These are phyloP conservation scores for Pythium monospermum DNA, from an alignment of 352 stramenopile genomes.

Conservation along the genomic window DNA sequence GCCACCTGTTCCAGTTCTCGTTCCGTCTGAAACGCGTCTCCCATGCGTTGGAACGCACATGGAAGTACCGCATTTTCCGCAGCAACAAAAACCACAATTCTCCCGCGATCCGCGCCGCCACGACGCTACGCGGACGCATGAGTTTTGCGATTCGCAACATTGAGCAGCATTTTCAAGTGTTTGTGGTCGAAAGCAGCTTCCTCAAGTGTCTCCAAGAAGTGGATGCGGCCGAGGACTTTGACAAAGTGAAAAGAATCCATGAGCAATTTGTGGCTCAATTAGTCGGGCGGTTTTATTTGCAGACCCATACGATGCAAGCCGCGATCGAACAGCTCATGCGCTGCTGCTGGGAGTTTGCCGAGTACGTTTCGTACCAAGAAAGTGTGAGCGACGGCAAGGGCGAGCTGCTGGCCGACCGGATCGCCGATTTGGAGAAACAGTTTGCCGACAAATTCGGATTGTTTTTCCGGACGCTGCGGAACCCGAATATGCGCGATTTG, in stretches of 20 bases:
- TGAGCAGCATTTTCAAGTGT: constrained; percentile 72
- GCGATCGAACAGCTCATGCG: constrained; percentile 56
- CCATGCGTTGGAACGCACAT: constrained; percentile 57
- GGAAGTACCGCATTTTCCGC: constrained; percentile 44
- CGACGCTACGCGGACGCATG: constrained; percentile 57
- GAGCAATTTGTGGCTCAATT: constrained; percentile 61
- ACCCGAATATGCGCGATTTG: constrained; percentile 58
- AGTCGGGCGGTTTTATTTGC: constrained; percentile 66
- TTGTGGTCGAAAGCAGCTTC: constrained; percentile 67
- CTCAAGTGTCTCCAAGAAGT: constrained; percentile 52
- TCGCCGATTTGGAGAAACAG: constrained; percentile 41
- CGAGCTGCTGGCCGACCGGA: constrained; percentile 11
- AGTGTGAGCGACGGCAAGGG: constrained; percentile 14
- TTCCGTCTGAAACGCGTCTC: constrained; percentile 73
- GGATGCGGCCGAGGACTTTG: constrained; percentile 46
- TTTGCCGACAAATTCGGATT: constrained; percentile 59
- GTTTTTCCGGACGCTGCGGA: constrained; percentile 56
- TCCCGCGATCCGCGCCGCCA: constrained; percentile 12
- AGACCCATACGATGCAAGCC: constrained; percentile 51
- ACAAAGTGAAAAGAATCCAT: constrained; percentile 63
- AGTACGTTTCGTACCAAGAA: constrained; percentile 54
- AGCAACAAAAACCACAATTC: constrained; percentile 17
- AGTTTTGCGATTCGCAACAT: constrained; percentile 72
- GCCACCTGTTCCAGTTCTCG: constrained; percentile 74
- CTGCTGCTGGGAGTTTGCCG: constrained; percentile 69